Evolutionary conservation across 2,329 filamentous ascomycete species (phyloP).

Genomic region (Penicillium sp.): DNA sequence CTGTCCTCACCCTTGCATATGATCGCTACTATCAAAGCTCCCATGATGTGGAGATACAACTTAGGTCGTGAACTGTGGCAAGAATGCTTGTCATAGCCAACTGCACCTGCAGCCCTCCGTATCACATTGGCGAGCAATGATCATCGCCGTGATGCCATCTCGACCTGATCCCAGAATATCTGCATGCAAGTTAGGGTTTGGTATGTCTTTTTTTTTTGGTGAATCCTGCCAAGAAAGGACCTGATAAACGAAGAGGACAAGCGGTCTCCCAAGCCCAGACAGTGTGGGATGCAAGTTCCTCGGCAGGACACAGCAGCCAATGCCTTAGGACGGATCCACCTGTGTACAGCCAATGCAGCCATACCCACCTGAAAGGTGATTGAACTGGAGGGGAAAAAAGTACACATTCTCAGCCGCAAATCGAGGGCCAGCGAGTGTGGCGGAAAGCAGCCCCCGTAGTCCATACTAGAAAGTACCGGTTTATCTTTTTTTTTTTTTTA

Average conservation of each 20-base stretch:
- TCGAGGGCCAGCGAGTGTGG: constrained; percentile 9
- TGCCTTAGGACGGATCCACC: not conserved
- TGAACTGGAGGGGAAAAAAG: constrained; percentile 2
- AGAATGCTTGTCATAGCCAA: constrained; percentile 15
- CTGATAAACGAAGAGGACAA: not conserved
- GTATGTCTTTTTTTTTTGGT: not conserved
- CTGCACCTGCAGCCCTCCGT: constrained; percentile 10
- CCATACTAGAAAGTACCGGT: constrained; percentile 8
- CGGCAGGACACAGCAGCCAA: not conserved
- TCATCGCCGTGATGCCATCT: not conserved
- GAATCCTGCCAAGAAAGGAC: not conserved
- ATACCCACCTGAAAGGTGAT: not conserved
- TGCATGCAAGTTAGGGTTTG: not conserved
- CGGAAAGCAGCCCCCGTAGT: constrained; percentile 10
- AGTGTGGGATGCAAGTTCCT: not conserved
- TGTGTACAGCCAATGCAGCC: not conserved
- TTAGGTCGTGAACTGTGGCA: constrained; percentile 1
- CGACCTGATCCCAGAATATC: not conserved
- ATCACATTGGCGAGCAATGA: constrained; percentile 3
- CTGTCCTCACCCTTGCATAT: constrained; percentile 15
- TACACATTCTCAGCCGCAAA: constrained; percentile 12
- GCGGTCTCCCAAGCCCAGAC: not conserved
- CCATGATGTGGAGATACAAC: constrained; percentile 3
- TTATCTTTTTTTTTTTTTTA: not conserved
- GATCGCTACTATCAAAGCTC: constrained; percentile 10